phyloP scores from a whole-genome alignment of 768 basidiomycete genomes.

The Gymnopilus dilepis region DNA sequence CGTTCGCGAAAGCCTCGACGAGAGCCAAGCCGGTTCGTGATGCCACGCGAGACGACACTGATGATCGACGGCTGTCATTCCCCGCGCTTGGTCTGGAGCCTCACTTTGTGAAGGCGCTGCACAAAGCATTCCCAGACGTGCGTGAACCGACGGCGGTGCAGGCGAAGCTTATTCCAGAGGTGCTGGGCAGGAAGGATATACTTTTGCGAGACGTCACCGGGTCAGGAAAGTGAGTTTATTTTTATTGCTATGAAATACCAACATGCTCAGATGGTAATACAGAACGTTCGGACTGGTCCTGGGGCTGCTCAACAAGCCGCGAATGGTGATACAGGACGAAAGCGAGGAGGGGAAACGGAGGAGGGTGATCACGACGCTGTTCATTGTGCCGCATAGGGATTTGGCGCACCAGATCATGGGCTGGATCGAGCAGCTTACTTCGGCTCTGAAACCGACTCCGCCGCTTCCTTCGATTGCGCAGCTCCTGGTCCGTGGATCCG shows the following conservation, averaged over 20 bases:
- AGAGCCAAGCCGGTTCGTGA: conserved; percentile 1
- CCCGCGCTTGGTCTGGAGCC: conserved; percentile 54
- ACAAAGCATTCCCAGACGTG: conserved; percentile 66
- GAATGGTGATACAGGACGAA: conserved; percentile 32
- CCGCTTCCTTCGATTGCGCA: conserved; percentile 55
- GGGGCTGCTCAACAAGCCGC: conserved; percentile 65
- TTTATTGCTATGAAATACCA: conserved; percentile 5
- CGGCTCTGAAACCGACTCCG: conserved; percentile 34
- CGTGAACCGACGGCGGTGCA: conserved; percentile 64
- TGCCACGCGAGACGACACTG: not conserved
- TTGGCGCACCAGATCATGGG: conserved; percentile 68
- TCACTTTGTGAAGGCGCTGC: conserved; percentile 53
- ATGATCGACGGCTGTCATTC: conserved; percentile 8
- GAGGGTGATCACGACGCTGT: conserved; percentile 53
- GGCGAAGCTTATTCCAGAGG: conserved; percentile 62
- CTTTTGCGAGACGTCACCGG: conserved; percentile 76
- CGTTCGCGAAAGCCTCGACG: conserved; percentile 15
- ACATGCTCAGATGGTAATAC: conserved; percentile 1
- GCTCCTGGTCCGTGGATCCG: conserved; percentile 60
- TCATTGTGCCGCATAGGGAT: conserved; percentile 77
- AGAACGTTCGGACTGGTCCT: conserved; percentile 78
- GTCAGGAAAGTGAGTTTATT: conserved; percentile 69
- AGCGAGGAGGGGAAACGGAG: conserved; percentile 22
- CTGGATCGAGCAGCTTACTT: conserved; percentile 64
- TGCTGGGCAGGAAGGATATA: conserved; percentile 61